Percentiles rank a stretch among this genome's conserved stretches.
Conservation (phyloP, 345 rosid species). For the Lepidium aucheri region DNA sequence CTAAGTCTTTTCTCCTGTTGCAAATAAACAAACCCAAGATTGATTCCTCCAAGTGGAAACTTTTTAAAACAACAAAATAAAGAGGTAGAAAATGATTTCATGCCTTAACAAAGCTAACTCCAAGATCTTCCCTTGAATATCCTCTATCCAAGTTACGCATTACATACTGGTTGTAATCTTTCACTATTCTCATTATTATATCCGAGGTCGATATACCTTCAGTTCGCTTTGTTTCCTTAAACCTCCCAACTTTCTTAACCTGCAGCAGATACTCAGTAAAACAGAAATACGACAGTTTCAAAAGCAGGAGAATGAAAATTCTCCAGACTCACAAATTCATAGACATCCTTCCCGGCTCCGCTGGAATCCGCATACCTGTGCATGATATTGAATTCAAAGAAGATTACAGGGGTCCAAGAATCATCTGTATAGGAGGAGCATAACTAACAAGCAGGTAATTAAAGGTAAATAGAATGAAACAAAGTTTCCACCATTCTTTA, state of each 20-base stretch:
- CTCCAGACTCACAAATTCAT: slow-evolving; percentile 70
- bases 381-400: not conserved
- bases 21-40: slow-evolving; percentile 3
- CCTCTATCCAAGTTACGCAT: slow-evolving; percentile 90
- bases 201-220: slow-evolving; percentile 94
- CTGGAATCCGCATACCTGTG: slow-evolving; percentile 87
- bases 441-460: not conserved
- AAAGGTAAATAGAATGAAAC: not conserved
- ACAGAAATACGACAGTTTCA: slow-evolving; percentile 1
- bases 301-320: not conserved
- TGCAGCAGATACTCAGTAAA: slow-evolving; percentile 19
- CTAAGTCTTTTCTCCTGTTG: slow-evolving; percentile 83
- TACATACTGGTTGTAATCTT: slow-evolving; percentile 92
- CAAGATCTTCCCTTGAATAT: slow-evolving; percentile 86
- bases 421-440: not conserved
- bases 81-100: not conserved
- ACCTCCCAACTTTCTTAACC: slow-evolving; percentile 85
- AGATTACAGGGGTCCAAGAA: not conserved
- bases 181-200: slow-evolving; percentile 88
- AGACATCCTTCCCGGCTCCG: slow-evolving; percentile 86
- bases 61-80: not conserved
- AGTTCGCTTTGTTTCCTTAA: slow-evolving; percentile 86
- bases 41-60: not conserved
- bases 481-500: not conserved
- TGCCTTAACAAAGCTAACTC: slow-evolving; percentile 90